Percentiles rank a stretch among this genome's conserved stretches.
phyloP scores from a whole-genome alignment of 2,329 filamentous ascomycete species.

The Aspergillus fumigatus region DNA sequence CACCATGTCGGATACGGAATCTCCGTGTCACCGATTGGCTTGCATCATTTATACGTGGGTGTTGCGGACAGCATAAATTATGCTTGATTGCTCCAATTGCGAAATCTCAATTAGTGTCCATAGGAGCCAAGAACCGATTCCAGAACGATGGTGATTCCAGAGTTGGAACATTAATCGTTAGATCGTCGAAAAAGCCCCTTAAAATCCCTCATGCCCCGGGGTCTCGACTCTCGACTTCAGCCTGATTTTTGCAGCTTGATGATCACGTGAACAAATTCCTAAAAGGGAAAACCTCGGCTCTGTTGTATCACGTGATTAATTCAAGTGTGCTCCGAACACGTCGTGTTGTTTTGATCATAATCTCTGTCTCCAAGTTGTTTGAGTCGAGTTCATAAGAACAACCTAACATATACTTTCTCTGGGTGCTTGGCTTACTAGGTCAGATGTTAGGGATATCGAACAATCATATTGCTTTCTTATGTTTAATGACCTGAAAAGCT shows the following conservation, averaged over 20 bases:
- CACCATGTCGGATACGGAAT: background rate
- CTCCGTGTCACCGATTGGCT: background rate
- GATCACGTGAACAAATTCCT: background rate
- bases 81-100: background rate
- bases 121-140: background rate
- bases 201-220: background rate
- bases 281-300: background rate
- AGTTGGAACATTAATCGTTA: background rate
- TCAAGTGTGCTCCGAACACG: too few relatives aligned
- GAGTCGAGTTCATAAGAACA: too few relatives aligned
- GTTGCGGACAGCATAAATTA: background rate
- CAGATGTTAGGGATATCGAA: too few relatives aligned
- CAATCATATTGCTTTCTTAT: background rate
- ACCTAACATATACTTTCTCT: too few relatives aligned
- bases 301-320: background rate
- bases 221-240: too few relatives aligned
- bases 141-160: background rate
- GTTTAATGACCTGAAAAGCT: background rate
- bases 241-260: too few relatives aligned
- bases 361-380: too few relatives aligned
- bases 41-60: background rate
- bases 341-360: too few relatives aligned
- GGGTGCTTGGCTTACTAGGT: too few relatives aligned
- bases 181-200: background rate
- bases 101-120: background rate